Percentiles rank a stretch among this genome's conserved stretches.
phyloP scores from a whole-genome alignment of 2,329 filamentous ascomycete genomes.

The Parasarocladium wereldwijsianum region DNA sequence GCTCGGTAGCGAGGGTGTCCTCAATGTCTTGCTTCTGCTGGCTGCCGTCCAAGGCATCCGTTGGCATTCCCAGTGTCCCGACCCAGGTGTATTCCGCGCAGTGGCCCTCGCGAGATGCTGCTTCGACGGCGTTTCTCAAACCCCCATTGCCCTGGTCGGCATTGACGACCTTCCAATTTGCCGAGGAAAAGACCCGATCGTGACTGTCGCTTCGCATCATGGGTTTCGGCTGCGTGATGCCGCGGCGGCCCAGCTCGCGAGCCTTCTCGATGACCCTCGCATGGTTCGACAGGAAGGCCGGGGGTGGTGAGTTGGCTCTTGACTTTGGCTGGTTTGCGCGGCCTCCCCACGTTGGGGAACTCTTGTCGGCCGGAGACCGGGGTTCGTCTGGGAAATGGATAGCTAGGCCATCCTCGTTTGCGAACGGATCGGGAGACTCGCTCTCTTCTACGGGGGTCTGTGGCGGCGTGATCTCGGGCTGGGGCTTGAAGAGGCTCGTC shows the following conservation, averaged over 20 bases:
- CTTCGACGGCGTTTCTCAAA: constrained; percentile 73
- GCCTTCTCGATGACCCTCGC: constrained; percentile 41
- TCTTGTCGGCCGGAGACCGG: constrained; percentile 55
- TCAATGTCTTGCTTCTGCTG: constrained; percentile 72
- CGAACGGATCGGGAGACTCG: constrained; percentile 31
- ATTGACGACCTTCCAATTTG: constrained; percentile 68
- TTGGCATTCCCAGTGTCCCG: constrained; percentile 86
- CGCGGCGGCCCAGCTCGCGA: constrained; percentile 39
- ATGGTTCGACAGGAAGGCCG: constrained; percentile 61
- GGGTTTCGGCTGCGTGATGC: constrained; percentile 38
- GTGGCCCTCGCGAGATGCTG: constrained; percentile 54
- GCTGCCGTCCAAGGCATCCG: constrained; percentile 62
- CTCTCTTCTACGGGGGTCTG: constrained; percentile 37
- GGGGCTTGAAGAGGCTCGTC: constrained; percentile 37
- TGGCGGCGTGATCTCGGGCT: constrained; percentile 36
- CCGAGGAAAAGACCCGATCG: constrained; percentile 58
- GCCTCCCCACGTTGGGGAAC: constrained; percentile 64
- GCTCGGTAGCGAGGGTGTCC: constrained; percentile 65
- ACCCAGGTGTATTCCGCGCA: constrained; percentile 75
- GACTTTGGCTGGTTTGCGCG: constrained; percentile 67
- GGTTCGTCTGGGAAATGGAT: constrained; percentile 40
- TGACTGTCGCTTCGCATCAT: constrained; percentile 45
- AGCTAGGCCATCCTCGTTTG: constrained; percentile 42
- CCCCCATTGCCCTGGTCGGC: constrained; percentile 89
- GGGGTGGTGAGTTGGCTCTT: constrained; percentile 57